Evolutionary conservation across 129 eudicot species (phyloP).

Genomic region (Pulicaria dysenterica): DNA sequence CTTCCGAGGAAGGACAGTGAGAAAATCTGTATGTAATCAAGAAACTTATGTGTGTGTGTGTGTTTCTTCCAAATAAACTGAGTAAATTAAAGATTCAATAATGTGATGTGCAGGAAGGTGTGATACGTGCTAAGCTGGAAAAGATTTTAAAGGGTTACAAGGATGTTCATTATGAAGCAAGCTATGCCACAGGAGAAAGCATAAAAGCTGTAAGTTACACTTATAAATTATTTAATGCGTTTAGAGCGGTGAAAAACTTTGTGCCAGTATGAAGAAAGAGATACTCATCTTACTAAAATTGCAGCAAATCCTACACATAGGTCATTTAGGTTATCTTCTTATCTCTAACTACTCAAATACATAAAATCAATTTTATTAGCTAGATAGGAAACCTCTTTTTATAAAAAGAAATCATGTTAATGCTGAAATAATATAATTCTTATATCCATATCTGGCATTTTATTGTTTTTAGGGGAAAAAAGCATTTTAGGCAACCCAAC

Average conservation of each 20-base stretch:
- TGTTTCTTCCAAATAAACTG: background rate
- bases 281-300: background rate
- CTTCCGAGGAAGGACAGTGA: conserved; percentile 83
- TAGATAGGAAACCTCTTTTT: too few species aligned
- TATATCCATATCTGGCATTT: too few species aligned
- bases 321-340: too few species aligned
- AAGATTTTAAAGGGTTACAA: conserved; percentile 49
- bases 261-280: background rate
- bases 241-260: conserved; percentile 8
- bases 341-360: too few species aligned
- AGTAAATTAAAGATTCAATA: background rate
- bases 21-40: conserved; percentile 75
- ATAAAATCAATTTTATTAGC: too few species aligned
- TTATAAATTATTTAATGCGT: background rate
- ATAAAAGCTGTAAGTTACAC: conserved; percentile 67
- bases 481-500: too few species aligned
- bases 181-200: conserved; percentile 72
- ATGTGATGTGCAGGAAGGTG: conserved; percentile 70
- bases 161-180: conserved; percentile 71
- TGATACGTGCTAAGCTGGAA: conserved; percentile 68
- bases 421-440: too few species aligned
- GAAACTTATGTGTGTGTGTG: background rate
- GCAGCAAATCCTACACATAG: background rate
- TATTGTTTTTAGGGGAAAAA: too few species aligned
- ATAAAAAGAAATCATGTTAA: too few species aligned